A percentile compares a stretch with the other conserved stretches of the same genome.
phyloP scores from a whole-genome alignment of 352 stramenopile genomes.

The Phytophthora rubi region DNA sequence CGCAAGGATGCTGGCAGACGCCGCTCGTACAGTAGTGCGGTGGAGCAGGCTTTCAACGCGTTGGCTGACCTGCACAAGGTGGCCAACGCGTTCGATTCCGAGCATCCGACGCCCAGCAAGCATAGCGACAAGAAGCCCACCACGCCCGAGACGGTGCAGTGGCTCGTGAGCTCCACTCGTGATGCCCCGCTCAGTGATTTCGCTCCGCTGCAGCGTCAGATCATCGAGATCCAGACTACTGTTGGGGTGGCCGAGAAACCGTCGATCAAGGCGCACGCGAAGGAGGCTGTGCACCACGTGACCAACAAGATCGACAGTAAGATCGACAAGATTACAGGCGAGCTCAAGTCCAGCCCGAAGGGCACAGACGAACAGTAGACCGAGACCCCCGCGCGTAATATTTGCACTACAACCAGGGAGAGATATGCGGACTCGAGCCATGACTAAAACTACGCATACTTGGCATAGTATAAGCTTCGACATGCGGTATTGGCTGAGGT shows the following conservation, averaged over 20 bases:
- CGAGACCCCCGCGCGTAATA: background rate
- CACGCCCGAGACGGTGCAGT: conserved; percentile 33
- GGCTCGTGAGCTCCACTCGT: conserved; percentile 40
- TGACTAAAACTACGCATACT: too few relatives aligned
- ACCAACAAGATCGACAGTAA: conserved; percentile 18
- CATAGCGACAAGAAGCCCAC: conserved; percentile 29
- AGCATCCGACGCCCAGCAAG: conserved; percentile 15
- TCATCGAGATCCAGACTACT: conserved; percentile 20
- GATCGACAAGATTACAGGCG: conserved; percentile 19
- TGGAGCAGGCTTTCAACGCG: conserved; percentile 41
- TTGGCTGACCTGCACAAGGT: conserved; percentile 36
- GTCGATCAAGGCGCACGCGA: conserved; percentile 32
- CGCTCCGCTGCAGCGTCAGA: conserved; percentile 29
- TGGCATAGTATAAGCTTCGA: too few relatives aligned
- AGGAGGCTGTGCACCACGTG: conserved; percentile 36
- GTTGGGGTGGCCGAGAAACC: conserved; percentile 22
- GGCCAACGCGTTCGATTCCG: conserved; percentile 34
- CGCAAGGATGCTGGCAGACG: conserved; percentile 16
- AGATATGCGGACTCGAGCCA: background rate
- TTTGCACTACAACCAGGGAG: too few relatives aligned
- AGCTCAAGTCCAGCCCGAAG: conserved; percentile 21
- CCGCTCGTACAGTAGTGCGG: conserved; percentile 18
- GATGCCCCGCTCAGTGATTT: conserved; percentile 35
- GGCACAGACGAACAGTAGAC: conserved; percentile 2
- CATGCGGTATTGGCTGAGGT: too few relatives aligned